Evolutionary conservation across 441 rosid genomes (phyloP), one percentile per base, ranked within the genome.

Genomic region (Macaranga tanarius): DNA sequence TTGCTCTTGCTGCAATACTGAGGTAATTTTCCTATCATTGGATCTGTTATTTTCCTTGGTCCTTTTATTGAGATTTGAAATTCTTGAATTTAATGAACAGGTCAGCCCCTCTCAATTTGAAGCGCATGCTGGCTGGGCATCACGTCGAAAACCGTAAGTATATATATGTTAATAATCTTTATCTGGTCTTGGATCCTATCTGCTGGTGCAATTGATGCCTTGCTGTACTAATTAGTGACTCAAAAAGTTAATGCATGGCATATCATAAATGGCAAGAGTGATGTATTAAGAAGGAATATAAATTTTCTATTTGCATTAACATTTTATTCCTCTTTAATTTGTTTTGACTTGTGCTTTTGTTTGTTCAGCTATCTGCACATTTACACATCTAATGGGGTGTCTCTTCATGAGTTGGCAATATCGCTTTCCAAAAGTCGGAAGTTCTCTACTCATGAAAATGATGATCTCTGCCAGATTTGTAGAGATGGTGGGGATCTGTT

Each of bases 71-170:
- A 65, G 28, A 62, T 73, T 72, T 69, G 65, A 75, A 73, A 48
- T 76, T 65, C 13, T 81, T 79, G 72, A 15, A 55, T 78, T 72
- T 74, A 65, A 72, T 79, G 83, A 52, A 69, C 91, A 94, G 97
- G 80, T 94, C 73, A 94, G 99, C 74, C 94, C 99, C 40, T 94
- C 99, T 34, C 84, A 73, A 57, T 94, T 95, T 84, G 99, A 95
- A 89, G 91, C 99, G 75, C 99, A 95, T 89, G 99, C 99, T 79
- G 99, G 99, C 75, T 92, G 82, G 84, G 88, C 97, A 62, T 76
- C 85, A 65, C 94, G 97, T 61, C 90, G 99, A 73, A 92, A 92
- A 73, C 97, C 97, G 99, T 95, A 84, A 92, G 97, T 86, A 11
- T 77, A 66, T 78, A 66, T 55, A 26, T 65, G 47, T 63, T 45